Base-by-base conservation (phyloP, 306 rosid genomes). In the Trichosanthes truncata region DNA sequence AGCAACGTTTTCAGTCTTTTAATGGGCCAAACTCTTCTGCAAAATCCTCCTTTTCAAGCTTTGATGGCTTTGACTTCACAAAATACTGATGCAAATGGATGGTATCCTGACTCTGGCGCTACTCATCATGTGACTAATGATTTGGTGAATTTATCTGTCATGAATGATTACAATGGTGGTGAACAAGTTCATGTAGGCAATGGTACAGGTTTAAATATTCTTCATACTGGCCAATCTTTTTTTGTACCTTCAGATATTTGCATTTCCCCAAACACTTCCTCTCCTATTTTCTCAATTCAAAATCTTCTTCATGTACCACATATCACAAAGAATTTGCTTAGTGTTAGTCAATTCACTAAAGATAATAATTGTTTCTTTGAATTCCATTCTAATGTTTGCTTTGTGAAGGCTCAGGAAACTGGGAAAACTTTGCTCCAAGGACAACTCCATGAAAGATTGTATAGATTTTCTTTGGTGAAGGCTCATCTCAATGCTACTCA, bases 61-160 rank as follows among this genome's bases (percentile, higher is more conserved):
- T 7, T 6, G 2, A 2, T 56, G 5, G 5, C 5, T 23, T n/a
- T 31, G 1, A n/a, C 12, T 1, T 56, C 14, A 0, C 5, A 56
- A 3, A 1, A 8, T 2, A 3, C 6, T 5, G 10, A 53, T 1
- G 2, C 2, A 0, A 56, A 21, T 21, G 1, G 13, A 0, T 56
- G 62, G 31, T 56, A n/a, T 53, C 31, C 1, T 0, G 12, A 56
- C 4, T 1, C 31, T 1, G 31, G 31, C 1, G 29, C 31, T 8
- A n/a, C 29, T 1, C 21, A 56, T 21, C 62, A 56, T 3, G 1
- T 56, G 5, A n/a, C 29, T 0, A 56, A 56, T 21, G 29, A n/a
- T 21, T 2, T 2, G 0, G 3, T 1, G 0, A 56, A 56, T 9
- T 4, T 21, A 0, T 0, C 0, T 3, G 2, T 7, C 0, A 23